Evolutionary conservation across 805 yeast genomes (phyloP), one percentile per base, ranked within the genome.

Genomic region (Sungouiozyma ichnusensis): DNA sequence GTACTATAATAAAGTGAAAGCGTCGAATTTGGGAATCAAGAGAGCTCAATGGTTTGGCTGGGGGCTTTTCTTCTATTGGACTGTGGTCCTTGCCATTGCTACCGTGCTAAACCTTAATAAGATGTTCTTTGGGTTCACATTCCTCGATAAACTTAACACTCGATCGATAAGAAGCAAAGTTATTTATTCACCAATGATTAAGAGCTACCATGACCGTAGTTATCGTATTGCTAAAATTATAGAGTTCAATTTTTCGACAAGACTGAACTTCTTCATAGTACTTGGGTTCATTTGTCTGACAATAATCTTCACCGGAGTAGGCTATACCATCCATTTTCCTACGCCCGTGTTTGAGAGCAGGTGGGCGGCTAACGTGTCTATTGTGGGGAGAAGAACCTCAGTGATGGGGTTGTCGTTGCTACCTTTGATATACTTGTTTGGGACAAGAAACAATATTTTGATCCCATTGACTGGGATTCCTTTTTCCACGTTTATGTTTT

Each of bases 391-490:
- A 55, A 67, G 85, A 58, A 62, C 74, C 4, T 81, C 73, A 38
- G 42, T 76, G 16, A 61, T 74, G 58, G 60, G 73, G 2, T 58
- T 74, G 33, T 74, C 73, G 41, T 44, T 77, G 38, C 67, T 79
- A 44, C 90, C 92, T 0, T 55, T 72, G 5, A 56, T 77, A 15
- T 72, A 75, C 45, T 61, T 81, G 43, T 79, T 83, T 58, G 85
- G 85, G 4, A 81, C 81, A 24, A 67, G 92, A 52, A 85, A 84
- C 58, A 84, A 81, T 53, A 75, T 85, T 16, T 65, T 84, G 53
- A 71, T 74, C 47, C 65, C 63, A 54, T 41, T 79, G 4, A 72
- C 87, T 1, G 85, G 88, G 2, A 69, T 83, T 67, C 59, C 77
- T 0, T 74, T 69, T 47, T 63, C 77, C 13, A 69, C 81, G 1